Base-by-base conservation (phyloP, 441 rosid species). In the Lepidium campestre region DNA sequence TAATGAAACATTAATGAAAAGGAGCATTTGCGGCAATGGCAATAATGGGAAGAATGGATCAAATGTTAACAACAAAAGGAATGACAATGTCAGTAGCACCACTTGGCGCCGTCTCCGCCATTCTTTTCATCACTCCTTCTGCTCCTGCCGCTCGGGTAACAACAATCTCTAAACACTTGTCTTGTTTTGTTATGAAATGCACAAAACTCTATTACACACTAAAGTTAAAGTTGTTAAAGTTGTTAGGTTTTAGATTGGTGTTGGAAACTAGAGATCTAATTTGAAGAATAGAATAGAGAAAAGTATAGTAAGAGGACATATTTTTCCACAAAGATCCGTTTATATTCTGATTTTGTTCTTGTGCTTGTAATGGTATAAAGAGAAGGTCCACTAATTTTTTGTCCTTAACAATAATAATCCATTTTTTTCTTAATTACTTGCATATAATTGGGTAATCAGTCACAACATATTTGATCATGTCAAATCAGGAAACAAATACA, bases 11-110 rank as follows among this genome's bases (percentile, higher is more conserved):
- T 29, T 29, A 5, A 29, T 61, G 11, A 50, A 52, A 76, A 91
- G 97, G 96, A 23, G 97, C 91, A 36, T 91, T 91, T 77, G 91
- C 84, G 29, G 94, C 97, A 2, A 91, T 91, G 97, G 97, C 96
- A 6, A 50, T 87, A 70, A 46, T 89, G 65, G 96, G 94, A 72
- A 91, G 81, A 80, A 75, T 91, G 45, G 97, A 91, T 72, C 92
- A 89, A 58, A 65, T 87, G 12, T 65, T 89, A 23, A 82, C 83
- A 15, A 73, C 92, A 0, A 87, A 82, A 68, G 97, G 96, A 57
- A 40, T 91, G 42, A 74, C 94, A 14, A 78, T 87, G 75, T 85
- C 94, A 7, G 82, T 91, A 58, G 92, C 97, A 14, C 96, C 97
- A 11, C 64, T 86, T 23, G 97, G 97, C 13, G 94, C 97, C 9